phyloP scores from a whole-genome alignment of 192 early-diverging fungal genomes.

The Geosiphon pyriformis region DNA sequence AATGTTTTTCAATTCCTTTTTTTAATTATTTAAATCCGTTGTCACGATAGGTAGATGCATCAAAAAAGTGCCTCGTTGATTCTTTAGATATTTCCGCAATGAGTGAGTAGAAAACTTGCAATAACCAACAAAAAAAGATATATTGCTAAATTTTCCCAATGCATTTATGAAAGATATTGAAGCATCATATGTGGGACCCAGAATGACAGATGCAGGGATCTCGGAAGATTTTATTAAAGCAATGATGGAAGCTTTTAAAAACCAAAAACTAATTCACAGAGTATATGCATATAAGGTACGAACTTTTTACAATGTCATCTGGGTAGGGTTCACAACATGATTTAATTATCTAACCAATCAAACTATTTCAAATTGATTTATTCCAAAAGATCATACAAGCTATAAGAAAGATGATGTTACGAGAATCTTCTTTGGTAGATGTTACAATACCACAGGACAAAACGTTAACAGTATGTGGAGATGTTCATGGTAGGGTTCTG shows the following conservation, averaged over 20 bases:
- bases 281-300: slow-evolving; percentile 76
- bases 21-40: background rate
- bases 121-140: too few species aligned
- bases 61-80: slow-evolving; percentile 45
- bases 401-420: slow-evolving; percentile 67
- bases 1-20: background rate
- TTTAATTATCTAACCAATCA: too few species aligned
- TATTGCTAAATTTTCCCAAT: too few species aligned
- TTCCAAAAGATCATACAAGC: slow-evolving; percentile 64
- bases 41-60: slow-evolving; percentile 26
- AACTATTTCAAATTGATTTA: too few species aligned
- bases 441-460: slow-evolving; percentile 66
- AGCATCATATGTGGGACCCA: slow-evolving; percentile 80
- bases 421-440: slow-evolving; percentile 79
- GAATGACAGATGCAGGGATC: slow-evolving; percentile 64
- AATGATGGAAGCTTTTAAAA: slow-evolving; percentile 73
- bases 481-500: slow-evolving; percentile 81
- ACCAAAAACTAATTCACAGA: slow-evolving; percentile 86
- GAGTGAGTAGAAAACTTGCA: slow-evolving; percentile 52
- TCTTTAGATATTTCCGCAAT: slow-evolving; percentile 60
- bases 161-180: slow-evolving; percentile 61
- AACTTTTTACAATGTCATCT: too few species aligned
- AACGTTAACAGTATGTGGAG: slow-evolving; percentile 92
- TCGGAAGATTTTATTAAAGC: slow-evolving; percentile 73
- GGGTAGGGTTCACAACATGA: too few species aligned